phyloP scores from a whole-genome alignment of 2,329 filamentous ascomycete species.

The Aspergillus caelatus region DNA sequence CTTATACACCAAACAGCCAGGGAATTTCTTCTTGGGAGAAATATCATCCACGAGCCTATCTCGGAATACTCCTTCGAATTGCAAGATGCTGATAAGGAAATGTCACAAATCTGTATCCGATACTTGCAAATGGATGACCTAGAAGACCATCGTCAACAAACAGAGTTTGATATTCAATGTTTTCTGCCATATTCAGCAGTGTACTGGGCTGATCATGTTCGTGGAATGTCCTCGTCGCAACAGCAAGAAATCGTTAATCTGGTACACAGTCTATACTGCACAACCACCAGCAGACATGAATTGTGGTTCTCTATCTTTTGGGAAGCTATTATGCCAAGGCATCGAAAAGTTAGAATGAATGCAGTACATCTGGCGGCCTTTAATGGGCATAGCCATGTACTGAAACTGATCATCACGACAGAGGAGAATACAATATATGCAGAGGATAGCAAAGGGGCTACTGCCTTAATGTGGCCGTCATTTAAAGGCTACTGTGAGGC shows the following conservation, averaged over 20 bases:
- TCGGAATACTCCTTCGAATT: neutral
- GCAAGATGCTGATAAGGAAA: neutral
- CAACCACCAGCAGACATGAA: too few species aligned
- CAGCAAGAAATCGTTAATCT: neutral
- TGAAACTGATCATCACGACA: too few species aligned
- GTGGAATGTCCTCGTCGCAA: neutral
- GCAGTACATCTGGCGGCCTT: too few species aligned
- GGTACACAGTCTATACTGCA: neutral
- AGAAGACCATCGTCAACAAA: neutral
- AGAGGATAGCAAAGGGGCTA: too few species aligned
- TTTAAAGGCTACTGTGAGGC: too few species aligned
- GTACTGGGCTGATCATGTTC: constrained; percentile 1
- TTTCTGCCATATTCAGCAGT: constrained; percentile 1
- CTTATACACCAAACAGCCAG: constrained; percentile 23
- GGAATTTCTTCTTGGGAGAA: constrained; percentile 4
- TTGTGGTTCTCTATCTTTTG: too few species aligned
- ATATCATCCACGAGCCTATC: neutral
- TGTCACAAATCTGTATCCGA: neutral
- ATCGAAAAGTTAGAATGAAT: too few species aligned
- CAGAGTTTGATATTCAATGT: neutral
- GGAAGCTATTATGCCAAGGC: too few species aligned
- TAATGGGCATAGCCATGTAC: too few species aligned
- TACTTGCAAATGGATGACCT: constrained; percentile 2
- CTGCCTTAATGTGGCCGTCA: too few species aligned
- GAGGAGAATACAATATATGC: too few species aligned